These are phyloP conservation scores for Beauveria brongniartii DNA, from an alignment of 2,329 filamentous ascomycete genomes.

Conservation along the genomic window DNA sequence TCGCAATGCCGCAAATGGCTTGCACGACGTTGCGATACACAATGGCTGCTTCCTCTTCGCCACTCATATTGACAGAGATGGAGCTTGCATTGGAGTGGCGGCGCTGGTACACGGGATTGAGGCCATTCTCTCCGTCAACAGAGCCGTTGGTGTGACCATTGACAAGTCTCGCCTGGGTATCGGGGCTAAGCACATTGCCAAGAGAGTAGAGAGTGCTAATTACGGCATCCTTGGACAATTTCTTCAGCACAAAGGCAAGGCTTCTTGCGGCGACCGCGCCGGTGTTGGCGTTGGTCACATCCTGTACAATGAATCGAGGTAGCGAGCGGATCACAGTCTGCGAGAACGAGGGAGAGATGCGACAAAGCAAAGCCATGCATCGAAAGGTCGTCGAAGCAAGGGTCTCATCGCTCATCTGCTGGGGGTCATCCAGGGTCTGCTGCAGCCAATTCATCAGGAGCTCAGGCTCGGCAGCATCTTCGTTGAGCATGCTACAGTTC, in stretches of 20 bases:
- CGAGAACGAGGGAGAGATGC: constrained; percentile 63
- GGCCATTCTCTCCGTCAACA: constrained; percentile 28
- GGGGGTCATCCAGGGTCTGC: constrained; percentile 65
- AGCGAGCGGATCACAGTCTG: constrained; percentile 70
- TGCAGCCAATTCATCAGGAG: constrained; percentile 79
- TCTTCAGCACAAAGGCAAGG: constrained; percentile 70
- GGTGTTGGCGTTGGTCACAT: constrained; percentile 59
- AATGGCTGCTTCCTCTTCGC: constrained; percentile 69
- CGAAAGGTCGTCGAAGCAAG: constrained; percentile 74
- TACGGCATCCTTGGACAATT: constrained; percentile 82
- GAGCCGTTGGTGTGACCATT: constrained; percentile 44
- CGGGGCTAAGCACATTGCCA: constrained; percentile 87
- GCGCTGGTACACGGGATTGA: constrained; percentile 40
- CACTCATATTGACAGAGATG: constrained; percentile 67
- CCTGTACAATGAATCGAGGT: constrained; percentile 81
- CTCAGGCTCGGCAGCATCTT: constrained; percentile 72
- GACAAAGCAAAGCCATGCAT: constrained; percentile 73
- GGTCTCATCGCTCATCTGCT: constrained; percentile 72
- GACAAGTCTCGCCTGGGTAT: constrained; percentile 44
- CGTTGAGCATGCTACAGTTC: constrained; percentile 75
- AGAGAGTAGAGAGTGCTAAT: constrained; percentile 94
- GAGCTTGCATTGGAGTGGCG: constrained; percentile 62
- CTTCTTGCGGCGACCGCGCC: constrained; percentile 75
- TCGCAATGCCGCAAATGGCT: constrained; percentile 85
- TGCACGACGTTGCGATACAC: constrained; percentile 88